These are phyloP conservation scores for Ormosia semicastrata DNA, from an alignment of 306 rosid species.

Conservation along the genomic window DNA sequence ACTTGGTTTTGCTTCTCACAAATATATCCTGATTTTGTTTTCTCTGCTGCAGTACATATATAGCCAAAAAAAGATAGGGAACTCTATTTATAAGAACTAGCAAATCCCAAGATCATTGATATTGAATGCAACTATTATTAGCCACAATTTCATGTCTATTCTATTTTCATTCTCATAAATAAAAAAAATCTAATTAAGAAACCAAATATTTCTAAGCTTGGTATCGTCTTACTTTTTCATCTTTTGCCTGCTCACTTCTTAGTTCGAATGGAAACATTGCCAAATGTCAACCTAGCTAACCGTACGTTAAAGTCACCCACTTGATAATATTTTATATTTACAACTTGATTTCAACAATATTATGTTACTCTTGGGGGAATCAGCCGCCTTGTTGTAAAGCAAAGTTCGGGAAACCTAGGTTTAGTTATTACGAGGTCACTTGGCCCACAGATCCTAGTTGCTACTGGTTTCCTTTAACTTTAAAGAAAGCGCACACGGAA, in stretches of 20 bases:
- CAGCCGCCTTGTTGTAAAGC: conserved; percentile 11
- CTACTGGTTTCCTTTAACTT: background rate
- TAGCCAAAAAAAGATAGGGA: background rate
- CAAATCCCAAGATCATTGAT: background rate
- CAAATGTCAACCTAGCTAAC: conserved; percentile 26
- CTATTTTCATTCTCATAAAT: background rate
- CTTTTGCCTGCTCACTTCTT: background rate
- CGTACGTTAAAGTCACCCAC: conserved; percentile 11
- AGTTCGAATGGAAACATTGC: background rate
- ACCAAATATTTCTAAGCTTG: background rate
- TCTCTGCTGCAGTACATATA: background rate
- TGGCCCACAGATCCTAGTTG: conserved; percentile 5
- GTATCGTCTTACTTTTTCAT: background rate
- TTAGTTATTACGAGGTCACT: background rate
- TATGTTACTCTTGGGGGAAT: background rate
- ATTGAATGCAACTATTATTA: background rate
- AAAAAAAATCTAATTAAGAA: too few relatives aligned
- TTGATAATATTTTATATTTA: background rate
- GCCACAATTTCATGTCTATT: background rate
- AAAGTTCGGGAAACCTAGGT: conserved; percentile 9
- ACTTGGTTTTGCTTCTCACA: background rate
- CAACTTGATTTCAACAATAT: background rate
- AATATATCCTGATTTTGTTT: background rate
- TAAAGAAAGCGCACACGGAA: background rate
- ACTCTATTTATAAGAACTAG: background rate